Base-by-base conservation (phyloP, 2,329 filamentous ascomycete genomes). In the Botryotinia globosa region DNA sequence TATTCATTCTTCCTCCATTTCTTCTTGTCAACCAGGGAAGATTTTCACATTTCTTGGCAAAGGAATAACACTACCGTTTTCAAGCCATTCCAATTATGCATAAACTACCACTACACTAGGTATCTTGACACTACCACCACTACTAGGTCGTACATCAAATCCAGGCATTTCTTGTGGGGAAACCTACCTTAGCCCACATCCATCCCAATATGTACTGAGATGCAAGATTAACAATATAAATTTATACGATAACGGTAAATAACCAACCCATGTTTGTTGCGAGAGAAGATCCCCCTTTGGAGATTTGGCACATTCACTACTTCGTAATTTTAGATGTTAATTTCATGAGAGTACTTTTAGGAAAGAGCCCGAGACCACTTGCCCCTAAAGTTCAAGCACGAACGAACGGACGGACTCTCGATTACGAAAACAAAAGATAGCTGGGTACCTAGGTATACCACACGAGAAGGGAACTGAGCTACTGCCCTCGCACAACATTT, bases 221-320 rank as follows among this genome's bases (percentile, higher is more conserved):
- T 56, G 22, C 63, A 72, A 65, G 42, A 74, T 59, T 58, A 18
- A 66, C 51, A 58, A 20, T 34, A 58, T 70, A 71, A 37, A 51
- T 59, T 48, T 58, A 54, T 65, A 64, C 73, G 73, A 71, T 73
- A 73, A 79, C 79, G 77, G 74, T 63, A 75, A 54, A 56, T 73
- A 63, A 69, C 74, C 67, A 71, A 71, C 58, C 69, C 61, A 74
- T 75, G 69, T 70, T 69, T 74, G 65, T 73, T 71, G 73, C 72
- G 62, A 62, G 37, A 56, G 51, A 18, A 29, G 20, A n/a, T 48
- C 37, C 48, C 39, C 61, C 34, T 56, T 56, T 32, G 51, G 18
- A 32, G 37, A 54, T 68, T 56, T 42, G 18, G n/a, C 16, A 39
- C 65, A 10, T 56, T 67, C n/a, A 69, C 66, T 69, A 59, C 32